These are phyloP conservation scores for Mycena maculata DNA, from an alignment of 768 basidiomycete genomes.

Conservation along the genomic window DNA sequence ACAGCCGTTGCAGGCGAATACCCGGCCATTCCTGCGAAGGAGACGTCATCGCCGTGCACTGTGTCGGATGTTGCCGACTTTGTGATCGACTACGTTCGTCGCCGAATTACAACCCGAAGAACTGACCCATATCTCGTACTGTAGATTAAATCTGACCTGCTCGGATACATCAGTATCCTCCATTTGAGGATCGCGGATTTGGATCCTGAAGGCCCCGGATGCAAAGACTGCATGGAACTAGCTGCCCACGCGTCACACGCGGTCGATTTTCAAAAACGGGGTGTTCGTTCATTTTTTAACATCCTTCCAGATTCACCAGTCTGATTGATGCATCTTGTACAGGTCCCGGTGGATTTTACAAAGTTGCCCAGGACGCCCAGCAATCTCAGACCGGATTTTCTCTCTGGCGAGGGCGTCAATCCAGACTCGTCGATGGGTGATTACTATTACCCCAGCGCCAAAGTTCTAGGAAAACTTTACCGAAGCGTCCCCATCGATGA, in stretches of 20 bases:
- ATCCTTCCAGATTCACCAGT: neutral
- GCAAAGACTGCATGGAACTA: constrained; percentile 51
- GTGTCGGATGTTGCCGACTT: constrained; percentile 60
- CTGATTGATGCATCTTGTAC: neutral
- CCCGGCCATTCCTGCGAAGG: constrained; percentile 47
- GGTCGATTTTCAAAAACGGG: constrained; percentile 61
- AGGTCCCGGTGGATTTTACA: constrained; percentile 47
- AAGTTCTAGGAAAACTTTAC: constrained; percentile 57
- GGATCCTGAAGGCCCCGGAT: constrained; percentile 42
- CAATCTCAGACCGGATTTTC: constrained; percentile 53
- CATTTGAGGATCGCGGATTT: constrained; percentile 59
- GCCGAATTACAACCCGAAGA: constrained; percentile 13
- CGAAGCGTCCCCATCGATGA: constrained; percentile 54
- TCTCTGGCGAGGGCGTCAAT: constrained; percentile 53
- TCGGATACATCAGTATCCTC: constrained; percentile 55
- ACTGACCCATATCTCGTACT: neutral
- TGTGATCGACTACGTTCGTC: constrained; percentile 58
- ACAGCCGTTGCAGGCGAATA: constrained; percentile 53
- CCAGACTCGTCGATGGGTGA: constrained; percentile 26
- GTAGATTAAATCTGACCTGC: constrained; percentile 51
- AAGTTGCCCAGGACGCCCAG: constrained; percentile 46
- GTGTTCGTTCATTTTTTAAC: constrained; percentile 36
- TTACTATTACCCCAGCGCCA: constrained; percentile 54
- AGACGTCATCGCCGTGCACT: constrained; percentile 45
- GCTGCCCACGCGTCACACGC: constrained; percentile 60